A percentile compares a stretch with the other conserved stretches of the same genome.
These are phyloP conservation scores for Gryganskiella cystojenkinii DNA, from an alignment of 192 early-diverging fungal genomes.

Conservation along the genomic window DNA sequence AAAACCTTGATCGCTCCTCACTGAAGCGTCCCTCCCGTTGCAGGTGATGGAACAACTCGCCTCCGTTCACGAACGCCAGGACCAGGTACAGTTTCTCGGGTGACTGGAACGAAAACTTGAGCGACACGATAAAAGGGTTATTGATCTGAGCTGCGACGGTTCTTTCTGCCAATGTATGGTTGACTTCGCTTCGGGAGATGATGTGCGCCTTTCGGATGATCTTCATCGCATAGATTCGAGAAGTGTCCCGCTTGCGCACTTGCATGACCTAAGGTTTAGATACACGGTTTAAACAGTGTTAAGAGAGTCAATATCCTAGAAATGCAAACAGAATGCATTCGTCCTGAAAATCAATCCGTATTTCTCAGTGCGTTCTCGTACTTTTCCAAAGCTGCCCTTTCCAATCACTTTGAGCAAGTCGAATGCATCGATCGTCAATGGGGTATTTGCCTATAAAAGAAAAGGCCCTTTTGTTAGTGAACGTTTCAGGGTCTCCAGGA, in stretches of 20 bases:
- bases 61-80: constrained; percentile 96
- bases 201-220: constrained; percentile 94
- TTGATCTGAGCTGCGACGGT: constrained; percentile 90
- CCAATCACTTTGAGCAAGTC: constrained; percentile 96
- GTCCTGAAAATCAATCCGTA: background rate
- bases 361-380: constrained; percentile 29
- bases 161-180: constrained; percentile 95
- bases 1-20: constrained; percentile 91
- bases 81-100: constrained; percentile 96
- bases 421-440: constrained; percentile 92
- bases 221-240: constrained; percentile 98
- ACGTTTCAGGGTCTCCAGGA: too few species aligned
- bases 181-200: constrained; percentile 92
- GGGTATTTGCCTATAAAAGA: constrained; percentile 65
- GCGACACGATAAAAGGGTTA: constrained; percentile 93
- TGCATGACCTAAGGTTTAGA: constrained; percentile 87
- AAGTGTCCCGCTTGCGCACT: constrained; percentile 91
- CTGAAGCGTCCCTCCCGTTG: constrained; percentile 89
- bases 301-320: constrained; percentile 76
- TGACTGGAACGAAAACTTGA: constrained; percentile 96
- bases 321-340: too few species aligned
- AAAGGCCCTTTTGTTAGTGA: background rate
- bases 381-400: constrained; percentile 97
- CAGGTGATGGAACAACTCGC: constrained; percentile 96
- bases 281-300: constrained; percentile 71